Conservation (phyloP, 192 early-diverging fungal species). For the Gryganskiella cystojenkinii region DNA sequence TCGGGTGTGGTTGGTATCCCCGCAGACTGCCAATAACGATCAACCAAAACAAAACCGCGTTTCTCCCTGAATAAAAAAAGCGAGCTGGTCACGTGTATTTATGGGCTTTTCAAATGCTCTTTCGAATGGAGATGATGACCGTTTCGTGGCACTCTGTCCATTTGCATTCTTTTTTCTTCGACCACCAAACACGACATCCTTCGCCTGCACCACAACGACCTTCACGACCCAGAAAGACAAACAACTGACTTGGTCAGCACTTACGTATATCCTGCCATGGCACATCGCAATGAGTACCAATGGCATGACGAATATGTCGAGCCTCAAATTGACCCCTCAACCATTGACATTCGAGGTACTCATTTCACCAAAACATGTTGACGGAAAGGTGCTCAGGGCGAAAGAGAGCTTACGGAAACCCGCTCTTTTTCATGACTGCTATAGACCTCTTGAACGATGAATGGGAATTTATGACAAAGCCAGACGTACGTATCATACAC, state of each 20-base stretch:
- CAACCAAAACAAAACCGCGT: background rate
- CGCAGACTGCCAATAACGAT: too few relatives aligned
- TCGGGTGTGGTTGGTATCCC: slow-evolving; percentile 24
- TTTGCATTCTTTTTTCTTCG: too few relatives aligned
- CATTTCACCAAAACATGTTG: background rate
- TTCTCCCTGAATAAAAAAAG: too few relatives aligned
- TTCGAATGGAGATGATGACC: too few relatives aligned
- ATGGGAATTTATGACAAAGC: slow-evolving; percentile 67
- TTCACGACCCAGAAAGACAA: too few relatives aligned
- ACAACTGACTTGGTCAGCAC: too few relatives aligned
- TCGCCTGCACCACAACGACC: too few relatives aligned
- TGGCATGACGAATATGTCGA: slow-evolving; percentile 42
- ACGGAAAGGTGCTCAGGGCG: too few relatives aligned
- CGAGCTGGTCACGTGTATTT: background rate
- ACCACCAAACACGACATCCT: too few relatives aligned
- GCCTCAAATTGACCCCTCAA: slow-evolving; percentile 14
- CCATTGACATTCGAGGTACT: slow-evolving; percentile 46
- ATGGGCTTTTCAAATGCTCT: too few relatives aligned
- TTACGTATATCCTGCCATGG: too few relatives aligned
- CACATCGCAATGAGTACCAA: slow-evolving; percentile 33
- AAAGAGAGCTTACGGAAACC: background rate
- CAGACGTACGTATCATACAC: slow-evolving; percentile 53
- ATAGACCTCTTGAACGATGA: slow-evolving; percentile 53
- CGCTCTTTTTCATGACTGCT: background rate
- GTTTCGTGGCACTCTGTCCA: too few relatives aligned